Evolutionary conservation across 768 basidiomycete species (phyloP).

Genomic region (Mycena filopes): DNA sequence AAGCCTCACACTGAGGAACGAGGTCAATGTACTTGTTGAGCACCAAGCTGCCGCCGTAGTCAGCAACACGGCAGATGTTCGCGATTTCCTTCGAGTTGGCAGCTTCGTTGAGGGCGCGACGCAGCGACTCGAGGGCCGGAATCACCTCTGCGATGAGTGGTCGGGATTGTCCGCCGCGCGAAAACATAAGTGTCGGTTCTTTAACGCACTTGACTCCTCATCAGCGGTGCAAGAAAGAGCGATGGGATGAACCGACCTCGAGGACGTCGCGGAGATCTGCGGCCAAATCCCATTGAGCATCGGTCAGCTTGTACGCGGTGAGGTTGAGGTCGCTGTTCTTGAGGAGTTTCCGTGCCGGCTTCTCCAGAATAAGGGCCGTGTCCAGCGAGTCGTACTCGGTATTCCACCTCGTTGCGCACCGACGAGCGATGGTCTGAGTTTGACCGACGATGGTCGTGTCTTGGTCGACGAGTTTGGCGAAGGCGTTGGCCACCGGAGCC

Average conservation of each 20-base stretch:
- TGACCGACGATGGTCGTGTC: constrained; percentile 12
- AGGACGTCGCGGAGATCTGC: constrained; percentile 14
- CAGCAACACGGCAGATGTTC: constrained; percentile 22
- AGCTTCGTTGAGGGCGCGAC: constrained; percentile 1
- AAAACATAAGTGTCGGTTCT: constrained; percentile 9
- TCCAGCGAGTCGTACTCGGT: constrained; percentile 4
- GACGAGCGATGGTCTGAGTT: constrained; percentile 3
- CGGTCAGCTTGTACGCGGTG: constrained; percentile 8
- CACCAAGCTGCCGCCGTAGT: constrained; percentile 14
- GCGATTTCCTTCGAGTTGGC: neutral
- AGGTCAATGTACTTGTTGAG: constrained; percentile 7
- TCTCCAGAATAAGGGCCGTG: constrained; percentile 1
- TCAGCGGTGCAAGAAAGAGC: neutral
- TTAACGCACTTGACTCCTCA: neutral
- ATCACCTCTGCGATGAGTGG: constrained; percentile 24
- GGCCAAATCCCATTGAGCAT: constrained; percentile 1
- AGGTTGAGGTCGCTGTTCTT: constrained; percentile 11
- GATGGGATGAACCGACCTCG: neutral
- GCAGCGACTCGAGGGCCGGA: constrained; percentile 12
- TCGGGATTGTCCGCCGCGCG: neutral
- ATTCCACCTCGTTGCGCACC: constrained; percentile 13
- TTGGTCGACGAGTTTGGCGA: constrained; percentile 5
- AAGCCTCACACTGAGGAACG: constrained; percentile 13
- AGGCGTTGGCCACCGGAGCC: neutral
- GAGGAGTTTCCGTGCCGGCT: constrained; percentile 1